These are phyloP conservation scores for Posidonia australis DNA, from an alignment of 106 monocot species.

Conservation along the genomic window DNA sequence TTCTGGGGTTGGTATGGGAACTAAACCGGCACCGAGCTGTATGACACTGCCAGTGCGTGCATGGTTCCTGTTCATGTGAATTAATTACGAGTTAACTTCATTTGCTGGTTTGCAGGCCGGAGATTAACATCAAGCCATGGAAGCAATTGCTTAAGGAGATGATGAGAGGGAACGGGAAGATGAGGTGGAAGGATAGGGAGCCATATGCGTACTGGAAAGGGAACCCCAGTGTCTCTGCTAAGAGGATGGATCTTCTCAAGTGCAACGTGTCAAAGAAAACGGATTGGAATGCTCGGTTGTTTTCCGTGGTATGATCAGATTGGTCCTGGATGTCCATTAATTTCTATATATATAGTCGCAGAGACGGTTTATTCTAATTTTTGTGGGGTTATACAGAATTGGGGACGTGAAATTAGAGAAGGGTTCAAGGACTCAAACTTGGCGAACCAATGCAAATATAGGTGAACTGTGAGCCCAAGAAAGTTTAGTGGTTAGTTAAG, in stretches of 20 bases:
- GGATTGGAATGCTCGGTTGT: conserved; percentile 31
- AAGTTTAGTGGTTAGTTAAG: neutral
- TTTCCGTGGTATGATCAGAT: neutral
- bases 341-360: neutral
- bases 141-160: conserved; percentile 23
- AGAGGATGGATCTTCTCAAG: conserved; percentile 16
- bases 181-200: conserved; percentile 29
- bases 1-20: conserved; percentile 57
- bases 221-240: conserved; percentile 10
- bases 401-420: conserved; percentile 6
- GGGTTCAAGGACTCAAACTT: conserved; percentile 24
- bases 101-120: conserved; percentile 17
- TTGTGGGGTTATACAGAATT: conserved; percentile 15
- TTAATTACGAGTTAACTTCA: neutral
- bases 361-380: too few species aligned
- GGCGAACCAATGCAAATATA: conserved; percentile 24
- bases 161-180: conserved; percentile 18
- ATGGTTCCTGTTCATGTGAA: neutral
- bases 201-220: conserved; percentile 50
- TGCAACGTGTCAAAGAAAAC: conserved; percentile 23
- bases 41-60: too few species aligned
- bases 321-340: neutral
- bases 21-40: too few species aligned
- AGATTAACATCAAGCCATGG: conserved; percentile 51
- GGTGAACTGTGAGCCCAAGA: conserved; percentile 7